These are phyloP conservation scores for Calonectria multiphialidica DNA, from an alignment of 2,329 filamentous ascomycete genomes.

Conservation along the genomic window DNA sequence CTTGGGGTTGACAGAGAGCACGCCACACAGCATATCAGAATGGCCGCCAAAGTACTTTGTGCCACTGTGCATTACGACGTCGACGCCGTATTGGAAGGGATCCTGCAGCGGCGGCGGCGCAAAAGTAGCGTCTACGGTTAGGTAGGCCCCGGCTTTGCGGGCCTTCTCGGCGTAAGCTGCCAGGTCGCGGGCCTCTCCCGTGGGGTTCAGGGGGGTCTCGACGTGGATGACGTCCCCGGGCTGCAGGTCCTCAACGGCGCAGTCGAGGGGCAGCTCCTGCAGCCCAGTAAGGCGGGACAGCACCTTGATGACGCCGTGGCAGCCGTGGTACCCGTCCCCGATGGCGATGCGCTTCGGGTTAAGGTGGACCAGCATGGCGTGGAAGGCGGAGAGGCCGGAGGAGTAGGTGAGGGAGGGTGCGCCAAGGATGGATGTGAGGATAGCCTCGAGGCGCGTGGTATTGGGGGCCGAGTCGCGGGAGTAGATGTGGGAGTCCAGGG, in stretches of 20 bases:
- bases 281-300: conserved; percentile 82
- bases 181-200: conserved; percentile 83
- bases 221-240: conserved; percentile 89
- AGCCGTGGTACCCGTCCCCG: conserved; percentile 90
- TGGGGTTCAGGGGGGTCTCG: conserved; percentile 94
- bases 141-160: conserved; percentile 76
- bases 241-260: conserved; percentile 73
- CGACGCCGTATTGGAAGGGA: conserved; percentile 84
- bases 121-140: conserved; percentile 93
- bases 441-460: conserved; percentile 84
- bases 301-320: conserved; percentile 84
- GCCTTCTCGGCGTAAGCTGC: conserved; percentile 79
- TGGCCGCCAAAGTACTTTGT: conserved; percentile 98
- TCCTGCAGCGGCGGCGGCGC: conserved; percentile 91
- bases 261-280: conserved; percentile 78
- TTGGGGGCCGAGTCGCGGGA: conserved; percentile 85
- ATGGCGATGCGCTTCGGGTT: conserved; percentile 89
- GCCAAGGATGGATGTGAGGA: conserved; percentile 80
- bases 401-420: conserved; percentile 81
- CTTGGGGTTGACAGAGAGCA: conserved; percentile 74
- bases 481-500: conserved; percentile 80
- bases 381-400: conserved; percentile 89
- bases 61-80: conserved; percentile 91
- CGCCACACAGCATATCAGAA: conserved; percentile 91
- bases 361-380: conserved; percentile 85